Percentiles rank a stretch among this genome's conserved stretches.
Conservation (phyloP, 495 filamentous ascomycete species). For the Penicillium simplicissimum region DNA sequence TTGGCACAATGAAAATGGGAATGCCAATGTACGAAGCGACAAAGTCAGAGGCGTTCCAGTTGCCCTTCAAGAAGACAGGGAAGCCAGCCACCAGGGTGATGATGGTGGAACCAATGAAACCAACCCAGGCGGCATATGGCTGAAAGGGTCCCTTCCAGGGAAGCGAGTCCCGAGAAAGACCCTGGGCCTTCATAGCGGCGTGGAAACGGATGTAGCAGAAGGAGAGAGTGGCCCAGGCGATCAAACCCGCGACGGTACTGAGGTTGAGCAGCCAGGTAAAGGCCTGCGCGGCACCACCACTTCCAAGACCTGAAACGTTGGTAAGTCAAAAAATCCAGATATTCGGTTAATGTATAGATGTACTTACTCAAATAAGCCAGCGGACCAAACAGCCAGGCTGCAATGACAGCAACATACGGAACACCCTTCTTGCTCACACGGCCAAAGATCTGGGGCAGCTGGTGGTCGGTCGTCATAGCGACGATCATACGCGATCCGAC, state of each 20-base stretch:
- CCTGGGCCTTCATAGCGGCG: conserved; percentile 58
- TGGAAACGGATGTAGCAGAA: conserved; percentile 65
- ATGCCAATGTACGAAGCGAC: conserved; percentile 59
- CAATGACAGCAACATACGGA: conserved; percentile 38
- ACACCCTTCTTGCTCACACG: conserved; percentile 36
- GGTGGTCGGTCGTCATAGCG: conserved; percentile 39
- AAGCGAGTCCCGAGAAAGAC: conserved; percentile 54
- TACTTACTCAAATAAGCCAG: conserved; percentile 36
- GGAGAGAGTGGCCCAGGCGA: conserved; percentile 62
- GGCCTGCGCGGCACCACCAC: conserved; percentile 38
- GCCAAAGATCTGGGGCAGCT: conserved; percentile 38
- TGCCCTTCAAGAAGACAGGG: conserved; percentile 38
- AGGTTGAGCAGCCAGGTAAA: conserved; percentile 66
- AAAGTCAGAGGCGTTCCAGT: conserved; percentile 48
- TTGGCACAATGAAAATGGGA: conserved; percentile 58
- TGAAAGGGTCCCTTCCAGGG: conserved; percentile 61
- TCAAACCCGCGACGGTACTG: conserved; percentile 56
- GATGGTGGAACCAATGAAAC: conserved; percentile 56
- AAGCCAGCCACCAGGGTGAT: conserved; percentile 47
- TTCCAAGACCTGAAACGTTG: conserved; percentile 35
- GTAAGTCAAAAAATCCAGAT: conserved; percentile 1
- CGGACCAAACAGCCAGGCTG: conserved; percentile 35
- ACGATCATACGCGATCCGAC: conserved; percentile 41
- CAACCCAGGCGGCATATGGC: conserved; percentile 62
- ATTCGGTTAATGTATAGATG: too few species aligned